Evolutionary conservation across 305 asterid genomes (phyloP), one percentile per base, ranked within the genome.

Genomic region (Plantago coronopus): DNA sequence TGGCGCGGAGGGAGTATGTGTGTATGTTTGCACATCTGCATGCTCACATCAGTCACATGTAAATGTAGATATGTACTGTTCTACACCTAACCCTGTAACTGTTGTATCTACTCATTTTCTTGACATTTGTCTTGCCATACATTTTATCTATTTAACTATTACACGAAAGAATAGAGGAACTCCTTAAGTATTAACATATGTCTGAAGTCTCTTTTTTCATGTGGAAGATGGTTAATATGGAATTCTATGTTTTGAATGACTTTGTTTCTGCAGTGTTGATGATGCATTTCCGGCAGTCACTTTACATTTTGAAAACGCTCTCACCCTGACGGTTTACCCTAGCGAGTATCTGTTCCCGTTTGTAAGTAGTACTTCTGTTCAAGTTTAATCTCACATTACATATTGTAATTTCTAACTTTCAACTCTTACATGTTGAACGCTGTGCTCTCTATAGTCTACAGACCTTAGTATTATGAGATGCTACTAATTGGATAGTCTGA

Each of bases 301-400:
- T 61, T 86, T 94, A 72, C 94, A 89, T 74, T 94, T 94, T 77
- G 85, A 83, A 78, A 85, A 83, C 70, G 85, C 88, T 47, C 97
- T 94, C 63, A 18, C 76, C 55, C 78, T 94, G 84, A 89, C 69
- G 69, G 97, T 94, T 74, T 80, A 81, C 78, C 99, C 99, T 62
- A 85, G 72, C 20, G 99, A 94, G 61, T 94, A 94, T 77, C 83
- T 94, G 60, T 94, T 94, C 79, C 85, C 94, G 27, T 89, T 75
- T 74, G 99, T 89, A 87, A 87, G 99, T 89, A 68, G 54, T 67
- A 66, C 44, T 76, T 22, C n/a, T 48, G 8, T 31, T 25, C 55
- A 54, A 42, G 34, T 59, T 25, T 17, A 17, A 56, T 37, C 1
- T 55, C 54, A 47, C 51, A 23, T 59, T 54, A 43, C 27, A 50